These are phyloP conservation scores for Suaeda aralocaspica DNA, from an alignment of 148 eudicot species.

Conservation along the genomic window DNA sequence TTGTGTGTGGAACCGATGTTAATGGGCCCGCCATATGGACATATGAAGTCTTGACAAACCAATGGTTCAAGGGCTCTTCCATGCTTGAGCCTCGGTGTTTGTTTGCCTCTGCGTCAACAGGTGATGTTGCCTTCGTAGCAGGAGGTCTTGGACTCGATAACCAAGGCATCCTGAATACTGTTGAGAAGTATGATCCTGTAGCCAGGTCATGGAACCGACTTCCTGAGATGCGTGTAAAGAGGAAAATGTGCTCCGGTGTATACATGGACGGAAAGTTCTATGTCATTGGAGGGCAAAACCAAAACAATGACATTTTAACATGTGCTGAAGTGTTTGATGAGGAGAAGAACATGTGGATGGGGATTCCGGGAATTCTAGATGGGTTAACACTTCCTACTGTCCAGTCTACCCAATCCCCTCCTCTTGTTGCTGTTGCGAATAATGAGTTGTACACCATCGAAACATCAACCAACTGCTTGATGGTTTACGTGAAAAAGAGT, in stretches of 20 bases:
- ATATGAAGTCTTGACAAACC: slow-evolving; percentile 45
- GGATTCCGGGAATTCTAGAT: slow-evolving; percentile 49
- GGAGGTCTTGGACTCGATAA: slow-evolving; percentile 45
- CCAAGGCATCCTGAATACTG: slow-evolving; percentile 28
- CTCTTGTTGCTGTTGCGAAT: slow-evolving; percentile 67
- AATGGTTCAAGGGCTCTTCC: slow-evolving; percentile 54
- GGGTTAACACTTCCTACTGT: slow-evolving; percentile 39
- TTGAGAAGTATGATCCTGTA: slow-evolving; percentile 43
- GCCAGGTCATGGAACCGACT: slow-evolving; percentile 51
- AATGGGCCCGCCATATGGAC: slow-evolving; percentile 54
- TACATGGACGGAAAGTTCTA: slow-evolving; percentile 69
- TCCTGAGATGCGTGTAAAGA: slow-evolving; percentile 48
- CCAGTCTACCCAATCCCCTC: slow-evolving; percentile 53
- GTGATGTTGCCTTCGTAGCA: slow-evolving; percentile 52
- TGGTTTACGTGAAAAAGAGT: slow-evolving; percentile 51
- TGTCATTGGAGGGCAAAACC: slow-evolving; percentile 57
- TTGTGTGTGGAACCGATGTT: slow-evolving; percentile 57
- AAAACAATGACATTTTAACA: slow-evolving; percentile 36
- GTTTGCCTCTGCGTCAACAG: slow-evolving; percentile 70
- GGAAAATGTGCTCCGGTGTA: slow-evolving; percentile 60
- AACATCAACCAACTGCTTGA: slow-evolving; percentile 52
- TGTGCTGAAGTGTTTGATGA: slow-evolving; percentile 67
- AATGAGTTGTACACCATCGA: slow-evolving; percentile 59
- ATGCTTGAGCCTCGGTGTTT: slow-evolving; percentile 69
- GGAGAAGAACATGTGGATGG: slow-evolving; percentile 40